Percentiles rank a stretch among this genome's conserved stretches.
phyloP scores from a whole-genome alignment of 306 rosid species.

The Inga laurina region DNA sequence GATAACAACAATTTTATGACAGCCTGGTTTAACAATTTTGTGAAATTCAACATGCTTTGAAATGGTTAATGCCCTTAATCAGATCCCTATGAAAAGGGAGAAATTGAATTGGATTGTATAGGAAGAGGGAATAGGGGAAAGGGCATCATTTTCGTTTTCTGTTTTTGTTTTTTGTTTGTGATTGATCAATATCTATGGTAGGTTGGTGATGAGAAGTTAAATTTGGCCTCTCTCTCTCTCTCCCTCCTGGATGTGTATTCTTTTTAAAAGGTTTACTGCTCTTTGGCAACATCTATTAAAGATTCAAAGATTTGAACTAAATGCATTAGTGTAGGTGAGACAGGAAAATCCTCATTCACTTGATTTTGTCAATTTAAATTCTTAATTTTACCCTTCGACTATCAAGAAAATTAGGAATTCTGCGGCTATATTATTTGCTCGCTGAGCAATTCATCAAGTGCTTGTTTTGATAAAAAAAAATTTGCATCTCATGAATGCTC shows the following conservation, averaged over 20 bases:
- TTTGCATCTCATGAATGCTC: constrained; percentile 6
- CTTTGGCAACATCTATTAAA: constrained; percentile 26
- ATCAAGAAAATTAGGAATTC: background rate
- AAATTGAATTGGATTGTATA: constrained; percentile 34
- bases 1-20: no score
- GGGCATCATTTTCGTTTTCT: constrained; percentile 12
- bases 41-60: no score
- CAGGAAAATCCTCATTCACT: constrained; percentile 51
- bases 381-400: background rate
- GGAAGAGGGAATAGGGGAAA: constrained; percentile 29
- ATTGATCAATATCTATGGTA: constrained; percentile 3
- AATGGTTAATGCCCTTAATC: background rate
- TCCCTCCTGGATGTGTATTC: constrained; percentile 8
- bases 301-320: constrained; percentile 31
- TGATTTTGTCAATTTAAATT: constrained; percentile 31
- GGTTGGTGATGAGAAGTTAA: background rate
- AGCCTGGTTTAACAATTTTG: no score
- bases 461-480: background rate
- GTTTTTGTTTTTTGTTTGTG: background rate
- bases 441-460: background rate
- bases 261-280: constrained; percentile 17
- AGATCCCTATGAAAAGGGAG: background rate
- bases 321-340: constrained; percentile 16
- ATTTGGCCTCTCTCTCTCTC: background rate
- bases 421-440: background rate